These are phyloP conservation scores for Sclerotinia minor DNA, from an alignment of 2,329 filamentous ascomycete genomes.

Conservation along the genomic window DNA sequence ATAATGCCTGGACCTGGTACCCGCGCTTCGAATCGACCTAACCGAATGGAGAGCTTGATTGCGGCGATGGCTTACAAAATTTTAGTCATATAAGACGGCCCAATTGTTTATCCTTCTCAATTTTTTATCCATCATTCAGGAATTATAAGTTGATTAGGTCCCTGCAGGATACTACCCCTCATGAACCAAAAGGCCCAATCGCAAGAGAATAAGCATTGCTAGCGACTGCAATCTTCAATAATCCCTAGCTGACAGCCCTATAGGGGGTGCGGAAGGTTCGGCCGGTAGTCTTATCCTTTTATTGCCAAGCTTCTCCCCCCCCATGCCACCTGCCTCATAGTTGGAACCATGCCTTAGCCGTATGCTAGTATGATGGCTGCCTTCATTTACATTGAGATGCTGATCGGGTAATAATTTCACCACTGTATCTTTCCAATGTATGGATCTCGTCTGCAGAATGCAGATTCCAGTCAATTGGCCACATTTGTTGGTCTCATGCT, in stretches of 20 bases:
- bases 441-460: not conserved
- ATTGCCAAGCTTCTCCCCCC: not conserved
- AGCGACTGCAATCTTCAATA: not conserved
- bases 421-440: not conserved
- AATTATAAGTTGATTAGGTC: not conserved
- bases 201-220: not conserved
- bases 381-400: not conserved
- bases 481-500: slow-evolving; percentile 12
- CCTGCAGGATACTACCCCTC: not conserved
- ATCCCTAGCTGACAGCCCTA: slow-evolving; percentile 10
- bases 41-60: slow-evolving; percentile 2
- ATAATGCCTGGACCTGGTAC: not conserved
- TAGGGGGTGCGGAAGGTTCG: not conserved
- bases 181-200: not conserved
- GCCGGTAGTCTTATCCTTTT: not conserved
- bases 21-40: not conserved
- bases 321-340: not conserved
- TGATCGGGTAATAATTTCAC: slow-evolving; percentile 14
- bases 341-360: not conserved
- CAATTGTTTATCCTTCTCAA: not conserved
- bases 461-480: not conserved
- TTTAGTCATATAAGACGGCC: not conserved
- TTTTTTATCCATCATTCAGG: not conserved
- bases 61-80: not conserved
- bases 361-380: not conserved